Percentiles rank a stretch among this genome's conserved stretches.
phyloP scores from a whole-genome alignment of 192 early-diverging fungal species.

The Lobosporangium transversale region DNA sequence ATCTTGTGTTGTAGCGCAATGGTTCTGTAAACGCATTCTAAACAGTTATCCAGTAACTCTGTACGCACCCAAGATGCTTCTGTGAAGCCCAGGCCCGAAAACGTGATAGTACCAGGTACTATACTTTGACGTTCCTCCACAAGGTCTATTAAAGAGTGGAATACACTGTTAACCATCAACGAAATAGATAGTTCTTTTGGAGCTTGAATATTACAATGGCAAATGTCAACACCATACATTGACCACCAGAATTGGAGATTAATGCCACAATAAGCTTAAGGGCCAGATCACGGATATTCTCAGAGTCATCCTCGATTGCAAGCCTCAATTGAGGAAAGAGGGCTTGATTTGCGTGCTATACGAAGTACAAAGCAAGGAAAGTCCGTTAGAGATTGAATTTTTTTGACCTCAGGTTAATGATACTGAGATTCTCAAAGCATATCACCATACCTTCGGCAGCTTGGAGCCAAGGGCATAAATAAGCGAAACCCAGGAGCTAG shows the following conservation, averaged over 20 bases:
- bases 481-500: conserved; percentile 28
- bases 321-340: conserved; percentile 20
- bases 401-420: too few relatives aligned
- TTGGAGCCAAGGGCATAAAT: conserved; percentile 23
- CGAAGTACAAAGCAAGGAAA: too few relatives aligned
- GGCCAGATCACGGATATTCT: conserved; percentile 23
- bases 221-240: too few relatives aligned
- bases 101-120: conserved; percentile 35
- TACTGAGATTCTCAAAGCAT: too few relatives aligned
- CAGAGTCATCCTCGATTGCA: conserved; percentile 18
- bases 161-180: too few relatives aligned
- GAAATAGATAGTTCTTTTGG: too few relatives aligned
- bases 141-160: conserved; percentile 27
- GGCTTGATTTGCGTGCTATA: conserved; percentile 9
- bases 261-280: conserved; percentile 21
- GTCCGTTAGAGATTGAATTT: too few relatives aligned
- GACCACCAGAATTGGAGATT: conserved; percentile 28
- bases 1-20: conserved; percentile 26
- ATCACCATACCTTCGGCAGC: conserved; percentile 20
- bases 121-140: conserved; percentile 23
- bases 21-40: conserved; percentile 12
- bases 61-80: conserved; percentile 30
- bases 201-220: too few relatives aligned
- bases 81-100: conserved; percentile 11
- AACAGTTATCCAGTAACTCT: conserved; percentile 12